Conservation (phyloP, 1,139 yeast genomes). For the Kodamaea anthophila region DNA sequence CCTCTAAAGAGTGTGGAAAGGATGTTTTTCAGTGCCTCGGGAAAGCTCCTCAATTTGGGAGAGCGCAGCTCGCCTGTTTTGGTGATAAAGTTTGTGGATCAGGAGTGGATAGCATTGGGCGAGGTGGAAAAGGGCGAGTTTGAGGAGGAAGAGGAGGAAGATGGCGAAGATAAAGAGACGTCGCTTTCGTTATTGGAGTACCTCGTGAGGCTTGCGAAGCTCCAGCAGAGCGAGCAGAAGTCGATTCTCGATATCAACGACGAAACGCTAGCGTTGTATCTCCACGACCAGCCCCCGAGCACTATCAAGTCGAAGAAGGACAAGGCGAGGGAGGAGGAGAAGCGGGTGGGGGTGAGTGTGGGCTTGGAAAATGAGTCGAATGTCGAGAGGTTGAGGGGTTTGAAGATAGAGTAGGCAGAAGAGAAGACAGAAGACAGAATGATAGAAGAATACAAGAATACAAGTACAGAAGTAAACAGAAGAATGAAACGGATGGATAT, state of each 20-base stretch:
- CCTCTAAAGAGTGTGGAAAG: slow-evolving; percentile 43
- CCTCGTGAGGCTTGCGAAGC: slow-evolving; percentile 51
- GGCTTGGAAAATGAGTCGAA: slow-evolving; percentile 28
- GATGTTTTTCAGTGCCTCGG: slow-evolving; percentile 70
- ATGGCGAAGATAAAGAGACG: slow-evolving; percentile 13
- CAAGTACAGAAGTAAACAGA: too few relatives aligned
- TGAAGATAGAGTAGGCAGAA: slow-evolving; percentile 12
- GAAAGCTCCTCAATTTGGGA: slow-evolving; percentile 57
- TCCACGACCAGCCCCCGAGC: slow-evolving; percentile 37
- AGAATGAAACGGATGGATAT: too few relatives aligned
- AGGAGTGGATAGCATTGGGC: slow-evolving; percentile 53
- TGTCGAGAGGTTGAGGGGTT: slow-evolving; percentile 27
- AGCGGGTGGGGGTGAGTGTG: slow-evolving; percentile 6
- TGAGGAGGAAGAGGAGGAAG: slow-evolving; percentile 24
- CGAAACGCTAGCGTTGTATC: slow-evolving; percentile 58
- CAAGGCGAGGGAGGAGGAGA: slow-evolving; percentile 9
- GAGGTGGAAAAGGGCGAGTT: slow-evolving; percentile 32
- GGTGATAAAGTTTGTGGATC: slow-evolving; percentile 42
- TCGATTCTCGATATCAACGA: slow-evolving; percentile 54
- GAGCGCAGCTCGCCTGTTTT: slow-evolving; percentile 65
- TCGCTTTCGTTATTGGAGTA: slow-evolving; percentile 63
- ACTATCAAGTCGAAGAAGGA: slow-evolving; percentile 16
- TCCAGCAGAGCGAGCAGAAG: slow-evolving; percentile 58
- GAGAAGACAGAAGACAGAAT: neutral
- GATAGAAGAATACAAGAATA: too few relatives aligned